These are phyloP conservation scores for Chlamydomonas sphaeroides DNA, from an alignment of 139 green algal species.

Conservation along the genomic window DNA sequence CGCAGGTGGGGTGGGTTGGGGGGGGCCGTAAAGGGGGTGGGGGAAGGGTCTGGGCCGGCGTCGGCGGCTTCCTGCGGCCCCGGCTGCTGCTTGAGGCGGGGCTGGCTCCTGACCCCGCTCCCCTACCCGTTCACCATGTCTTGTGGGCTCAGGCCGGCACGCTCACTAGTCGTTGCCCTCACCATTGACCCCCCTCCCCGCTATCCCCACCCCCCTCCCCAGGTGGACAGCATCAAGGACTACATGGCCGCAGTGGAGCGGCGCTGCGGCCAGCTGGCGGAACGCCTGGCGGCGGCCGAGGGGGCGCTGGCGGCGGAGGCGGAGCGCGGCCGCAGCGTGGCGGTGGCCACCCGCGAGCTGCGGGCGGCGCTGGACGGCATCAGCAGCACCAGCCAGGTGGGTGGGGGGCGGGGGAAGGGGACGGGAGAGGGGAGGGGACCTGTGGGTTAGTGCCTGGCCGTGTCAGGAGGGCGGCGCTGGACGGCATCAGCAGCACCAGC, in stretches of 20 bases:
- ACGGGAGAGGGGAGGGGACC: too few relatives aligned
- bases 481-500: conserved; percentile 4
- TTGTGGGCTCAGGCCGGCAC: too few relatives aligned
- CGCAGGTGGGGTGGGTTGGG: conserved; percentile 4
- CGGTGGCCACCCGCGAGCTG: conserved; percentile 7
- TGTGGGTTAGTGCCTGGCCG: too few relatives aligned
- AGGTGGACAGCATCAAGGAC: conserved; percentile 18
- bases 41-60: too few relatives aligned
- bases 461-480: neutral
- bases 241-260: conserved; percentile 33
- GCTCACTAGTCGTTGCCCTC: too few relatives aligned
- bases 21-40: neutral
- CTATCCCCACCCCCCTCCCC: neutral
- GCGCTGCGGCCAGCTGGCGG: conserved; percentile 1
- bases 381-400: conserved; percentile 22
- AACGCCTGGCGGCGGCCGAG: conserved; percentile 27
- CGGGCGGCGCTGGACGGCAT: conserved; percentile 11
- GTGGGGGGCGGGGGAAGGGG: neutral
- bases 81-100: too few relatives aligned
- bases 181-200: too few relatives aligned
- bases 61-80: too few relatives aligned
- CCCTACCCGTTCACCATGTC: too few relatives aligned
- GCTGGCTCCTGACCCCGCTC: too few relatives aligned
- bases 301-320: conserved; percentile 23
- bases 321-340: conserved; percentile 6